phyloP scores from a whole-genome alignment of 2,329 filamentous ascomycete species.

The Penicillium crustosum region DNA sequence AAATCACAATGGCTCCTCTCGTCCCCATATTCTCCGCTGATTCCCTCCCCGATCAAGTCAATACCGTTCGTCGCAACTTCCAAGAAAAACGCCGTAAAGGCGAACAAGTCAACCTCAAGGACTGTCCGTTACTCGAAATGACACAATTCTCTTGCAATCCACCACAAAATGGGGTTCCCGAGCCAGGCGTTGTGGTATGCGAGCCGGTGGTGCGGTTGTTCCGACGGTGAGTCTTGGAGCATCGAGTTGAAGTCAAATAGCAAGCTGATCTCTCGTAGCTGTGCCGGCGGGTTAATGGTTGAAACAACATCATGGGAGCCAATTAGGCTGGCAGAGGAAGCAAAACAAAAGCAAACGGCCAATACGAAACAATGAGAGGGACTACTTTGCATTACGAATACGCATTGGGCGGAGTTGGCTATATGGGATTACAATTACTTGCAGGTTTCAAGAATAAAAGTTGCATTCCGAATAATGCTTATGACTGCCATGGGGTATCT shows the following conservation, averaged over 20 bases:
- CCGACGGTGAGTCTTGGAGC: conserved; percentile 50
- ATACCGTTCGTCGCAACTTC: conserved; percentile 47
- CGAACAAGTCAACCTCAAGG: conserved; percentile 49
- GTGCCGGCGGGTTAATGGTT: conserved; percentile 57
- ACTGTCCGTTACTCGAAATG: conserved; percentile 60
- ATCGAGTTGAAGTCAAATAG: background rate
- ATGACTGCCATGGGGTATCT: conserved; percentile 36
- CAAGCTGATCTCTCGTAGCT: conserved; percentile 30
- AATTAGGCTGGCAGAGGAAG: conserved; percentile 33
- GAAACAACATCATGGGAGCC: conserved; percentile 64
- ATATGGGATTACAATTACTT: conserved; percentile 9
- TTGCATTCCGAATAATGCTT: conserved; percentile 16
- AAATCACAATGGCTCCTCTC: conserved; percentile 54
- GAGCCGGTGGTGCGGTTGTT: conserved; percentile 60
- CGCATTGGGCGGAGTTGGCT: conserved; percentile 20
- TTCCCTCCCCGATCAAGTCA: conserved; percentile 53
- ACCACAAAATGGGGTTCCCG: conserved; percentile 43
- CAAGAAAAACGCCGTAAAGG: conserved; percentile 54
- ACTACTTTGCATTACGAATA: conserved; percentile 7
- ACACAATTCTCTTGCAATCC: conserved; percentile 64
- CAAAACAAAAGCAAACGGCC: conserved; percentile 29
- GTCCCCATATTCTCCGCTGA: conserved; percentile 54
- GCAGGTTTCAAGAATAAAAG: conserved; percentile 7
- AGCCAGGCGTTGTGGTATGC: conserved; percentile 51
- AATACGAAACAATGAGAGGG: conserved; percentile 22